Base-by-base conservation (phyloP, 805 yeast genomes). In the Ogataea methanolica region DNA sequence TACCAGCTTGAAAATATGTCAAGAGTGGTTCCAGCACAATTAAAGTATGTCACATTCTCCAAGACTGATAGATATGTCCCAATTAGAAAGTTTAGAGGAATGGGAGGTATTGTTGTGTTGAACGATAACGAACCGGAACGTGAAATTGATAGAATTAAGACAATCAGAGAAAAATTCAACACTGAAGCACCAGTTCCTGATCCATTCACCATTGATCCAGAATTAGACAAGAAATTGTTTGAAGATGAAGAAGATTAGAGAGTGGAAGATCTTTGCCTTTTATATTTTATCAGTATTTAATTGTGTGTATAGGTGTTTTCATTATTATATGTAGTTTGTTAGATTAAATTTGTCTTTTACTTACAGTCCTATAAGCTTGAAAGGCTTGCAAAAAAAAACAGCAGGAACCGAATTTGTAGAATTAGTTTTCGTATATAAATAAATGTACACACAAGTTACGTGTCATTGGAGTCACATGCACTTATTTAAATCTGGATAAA, bases 11-110 rank as follows among this genome's bases (percentile, higher is more conserved):
- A 75, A 35, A 94, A 94, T 63, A 72, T 92, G 77, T 77, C 94
- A 12, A 81, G 99, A 60, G 96, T 94, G 2, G 72, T 94, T 46
- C 98, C 98, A 15, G 79, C 83, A 40, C 98, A 94, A 70, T 74
- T 91, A 49, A 85, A 83, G 66, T 88, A 82, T 69, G 80, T 94
- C 44, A 76, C 96, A 4, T 90, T 92, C 63, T 67, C 74, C 36
- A 84, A 85, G 60, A 85, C 81, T 47, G 84, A 79, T 42, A 77
- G 96, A 61, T 92, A 85, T 66, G 78, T 74, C 33, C 97, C 98
- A 5, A 84, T 90, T 8, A 83, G 95, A 65, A 85, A 83, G 63
- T 82, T 80, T 63, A 83, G 72, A 71, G 79, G 88, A 62, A 49
- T 67, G 69, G 70, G 82, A 39, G 96, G 96, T 44, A 80, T 88